Conservation (phyloP, 768 basidiomycete genomes). For the Pisolithus microcarpus region DNA sequence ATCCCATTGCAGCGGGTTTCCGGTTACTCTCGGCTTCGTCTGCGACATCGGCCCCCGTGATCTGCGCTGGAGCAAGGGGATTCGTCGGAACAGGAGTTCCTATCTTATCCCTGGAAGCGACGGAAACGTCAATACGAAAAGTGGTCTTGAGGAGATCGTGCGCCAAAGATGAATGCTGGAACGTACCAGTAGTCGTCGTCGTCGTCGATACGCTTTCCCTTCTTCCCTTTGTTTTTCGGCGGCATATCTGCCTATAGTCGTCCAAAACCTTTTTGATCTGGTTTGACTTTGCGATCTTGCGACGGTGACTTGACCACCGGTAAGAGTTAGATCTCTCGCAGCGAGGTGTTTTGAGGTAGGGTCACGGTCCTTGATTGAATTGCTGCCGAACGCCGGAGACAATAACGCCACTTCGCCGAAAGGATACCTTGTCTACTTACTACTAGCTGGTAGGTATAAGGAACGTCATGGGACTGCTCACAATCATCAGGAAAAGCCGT, state of each 20-base stretch:
- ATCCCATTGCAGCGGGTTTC: slow-evolving; percentile 23
- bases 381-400: neutral
- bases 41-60: slow-evolving; percentile 40
- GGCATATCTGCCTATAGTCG: slow-evolving; percentile 21
- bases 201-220: slow-evolving; percentile 74
- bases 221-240: slow-evolving; percentile 80
- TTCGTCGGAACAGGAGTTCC: slow-evolving; percentile 50
- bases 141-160: slow-evolving; percentile 1
- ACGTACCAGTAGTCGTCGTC: slow-evolving; percentile 69
- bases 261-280: neutral
- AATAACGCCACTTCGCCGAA: neutral
- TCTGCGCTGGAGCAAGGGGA: slow-evolving; percentile 22
- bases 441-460: neutral
- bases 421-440: no score
- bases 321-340: neutral
- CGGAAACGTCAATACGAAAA: slow-evolving; percentile 11
- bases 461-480: slow-evolving; percentile 77
- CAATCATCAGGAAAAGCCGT: slow-evolving; percentile 93
- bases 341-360: neutral
- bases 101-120: slow-evolving; percentile 48
- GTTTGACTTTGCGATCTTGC: neutral
- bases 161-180: slow-evolving; percentile 2
- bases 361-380: neutral
- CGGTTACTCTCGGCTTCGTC: slow-evolving; percentile 19
- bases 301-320: neutral